Conservation (phyloP, 495 filamentous ascomycete species). For the Xylaria sp. region DNA sequence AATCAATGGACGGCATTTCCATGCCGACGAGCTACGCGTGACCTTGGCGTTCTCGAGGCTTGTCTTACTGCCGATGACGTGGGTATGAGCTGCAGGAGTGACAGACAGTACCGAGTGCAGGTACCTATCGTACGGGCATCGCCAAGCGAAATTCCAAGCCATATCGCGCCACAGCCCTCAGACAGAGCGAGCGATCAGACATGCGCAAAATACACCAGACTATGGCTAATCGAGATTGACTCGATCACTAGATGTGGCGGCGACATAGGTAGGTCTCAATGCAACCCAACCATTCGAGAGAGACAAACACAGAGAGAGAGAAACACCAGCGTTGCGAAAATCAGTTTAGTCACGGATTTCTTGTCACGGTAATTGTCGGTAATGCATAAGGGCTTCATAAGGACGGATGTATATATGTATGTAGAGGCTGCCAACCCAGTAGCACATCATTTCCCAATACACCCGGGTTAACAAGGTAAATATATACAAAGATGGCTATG, state of each 20-base stretch:
- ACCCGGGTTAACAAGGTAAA: neutral
- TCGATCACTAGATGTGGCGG: neutral
- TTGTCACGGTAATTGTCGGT: neutral
- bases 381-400: neutral
- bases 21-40: conserved; percentile 5
- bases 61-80: conserved; percentile 13
- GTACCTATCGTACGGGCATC: neutral
- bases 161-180: neutral
- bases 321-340: neutral
- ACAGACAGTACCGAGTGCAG: too few species aligned
- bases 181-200: too few species aligned
- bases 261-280: too few species aligned
- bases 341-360: neutral
- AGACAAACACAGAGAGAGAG: neutral
- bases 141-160: conserved; percentile 9
- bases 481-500: neutral
- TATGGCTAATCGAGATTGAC: neutral
- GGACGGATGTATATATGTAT: neutral
- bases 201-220: too few species aligned
- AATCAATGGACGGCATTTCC: conserved; percentile 13
- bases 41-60: neutral
- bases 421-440: neutral
- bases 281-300: neutral
- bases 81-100: conserved; percentile 11
- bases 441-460: neutral